Evolutionary conservation across 257 asterid genomes (phyloP), one percentile per base, ranked within the genome.

Genomic region (Rubia yunnanensis): DNA sequence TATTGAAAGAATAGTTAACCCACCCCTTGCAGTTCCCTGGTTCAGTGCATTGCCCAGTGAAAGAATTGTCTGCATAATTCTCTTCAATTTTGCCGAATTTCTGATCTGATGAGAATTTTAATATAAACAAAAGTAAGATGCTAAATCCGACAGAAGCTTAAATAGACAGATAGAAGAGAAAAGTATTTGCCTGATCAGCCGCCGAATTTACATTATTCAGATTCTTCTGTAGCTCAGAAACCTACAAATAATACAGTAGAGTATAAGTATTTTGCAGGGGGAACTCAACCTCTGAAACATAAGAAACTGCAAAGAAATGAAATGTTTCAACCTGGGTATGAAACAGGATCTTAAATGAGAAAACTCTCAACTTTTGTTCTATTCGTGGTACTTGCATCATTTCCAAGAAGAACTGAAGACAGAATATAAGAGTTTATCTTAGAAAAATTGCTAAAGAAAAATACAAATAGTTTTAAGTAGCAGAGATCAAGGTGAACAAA

Each of bases 1-100:
- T 18, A 41, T 57, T 44, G 44, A 2, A 41, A 54, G 28, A 69
- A 64, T 9, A 35, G 60, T 80, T 60, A 53, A 75, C 86, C 23
- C 46, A 91, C 98, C 98, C 82, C 98, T 78, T 14, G 95, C 96
- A 66, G 98, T 91, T 79, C 98, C 98, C 83, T 88, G 95, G 84
- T 91, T 91, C 80, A 91, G 77, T 39, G 96, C 98, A 73, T 91
- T 91, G 62, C 98, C 98, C 64, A 91, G 81, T 64, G 95, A 85
- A 63, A 91, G 96, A 72, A 91, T 88, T 79, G 98, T 91, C 76
- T 91, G 98, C 98, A 91, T 91, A 73, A 91, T 80, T 82, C 86
- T 85, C 85, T 85, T 86, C 82, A 91, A 76, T 76, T 91, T 86
- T 62, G 86, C 75, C 57, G 98, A 91, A 80, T 87, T 82, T 80